Percentiles rank a stretch among this genome's conserved stretches.
phyloP scores from a whole-genome alignment of 768 basidiomycete species.

The Phlegmacium glaucopus region DNA sequence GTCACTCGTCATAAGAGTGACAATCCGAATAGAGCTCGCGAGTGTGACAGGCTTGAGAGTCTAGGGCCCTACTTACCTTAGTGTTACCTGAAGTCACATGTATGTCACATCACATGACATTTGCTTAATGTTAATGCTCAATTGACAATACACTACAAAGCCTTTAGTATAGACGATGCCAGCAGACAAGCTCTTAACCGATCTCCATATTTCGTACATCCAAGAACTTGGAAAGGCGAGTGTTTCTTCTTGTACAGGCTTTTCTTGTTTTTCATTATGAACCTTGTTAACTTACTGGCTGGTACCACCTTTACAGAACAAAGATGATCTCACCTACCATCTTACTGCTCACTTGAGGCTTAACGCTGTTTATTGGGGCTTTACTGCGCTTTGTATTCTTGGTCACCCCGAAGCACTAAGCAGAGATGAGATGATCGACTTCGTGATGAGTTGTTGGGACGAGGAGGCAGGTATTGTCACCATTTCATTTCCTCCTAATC shows the following conservation, averaged over 20 bases:
- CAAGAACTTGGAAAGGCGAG: conserved; percentile 17
- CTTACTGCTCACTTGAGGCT: conserved; percentile 90
- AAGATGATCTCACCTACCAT: conserved; percentile 85
- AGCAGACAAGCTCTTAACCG: conserved; percentile 6
- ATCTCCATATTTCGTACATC: conserved; percentile 17
- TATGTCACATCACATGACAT: no score
- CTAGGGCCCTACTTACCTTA: no score
- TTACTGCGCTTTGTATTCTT: conserved; percentile 85
- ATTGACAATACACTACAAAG: neutral
- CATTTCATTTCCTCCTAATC: conserved; percentile 5
- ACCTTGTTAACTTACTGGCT: no score
- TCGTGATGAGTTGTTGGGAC: conserved; percentile 95
- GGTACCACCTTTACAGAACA: conserved; percentile 45
- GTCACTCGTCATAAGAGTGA: no score
- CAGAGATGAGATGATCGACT: conserved; percentile 79
- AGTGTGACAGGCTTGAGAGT: no score
- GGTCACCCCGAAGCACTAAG: conserved; percentile 73
- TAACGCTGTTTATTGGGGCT: conserved; percentile 97
- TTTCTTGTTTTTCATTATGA: no score
- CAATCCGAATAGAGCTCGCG: no score
- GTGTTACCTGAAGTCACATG: no score
- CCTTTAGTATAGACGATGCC: neutral
- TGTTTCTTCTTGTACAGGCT: neutral
- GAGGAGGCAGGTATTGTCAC: conserved; percentile 65
- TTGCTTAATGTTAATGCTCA: no score